A percentile compares a stretch with the other conserved stretches of the same genome.
Conservation (phyloP, 1,284 basidiomycete genomes). For the Acaromyces ingoldii region DNA sequence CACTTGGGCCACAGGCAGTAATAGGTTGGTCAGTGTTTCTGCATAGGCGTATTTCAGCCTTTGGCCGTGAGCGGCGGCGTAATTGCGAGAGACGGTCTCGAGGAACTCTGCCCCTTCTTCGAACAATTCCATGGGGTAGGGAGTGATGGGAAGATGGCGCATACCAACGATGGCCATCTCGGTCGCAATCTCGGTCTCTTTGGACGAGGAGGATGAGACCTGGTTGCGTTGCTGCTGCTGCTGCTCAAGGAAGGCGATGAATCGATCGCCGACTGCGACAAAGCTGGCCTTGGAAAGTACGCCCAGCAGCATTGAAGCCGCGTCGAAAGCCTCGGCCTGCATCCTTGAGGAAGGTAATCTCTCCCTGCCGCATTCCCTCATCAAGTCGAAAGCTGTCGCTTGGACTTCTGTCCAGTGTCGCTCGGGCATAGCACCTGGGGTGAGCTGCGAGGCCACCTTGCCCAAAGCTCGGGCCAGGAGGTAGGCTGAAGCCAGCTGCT, state of each 20-base stretch:
- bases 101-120: constrained; percentile 91
- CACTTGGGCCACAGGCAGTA: constrained; percentile 86
- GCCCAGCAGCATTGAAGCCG: constrained; percentile 38
- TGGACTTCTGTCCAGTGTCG: constrained; percentile 26
- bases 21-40: constrained; percentile 69
- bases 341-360: constrained; percentile 21
- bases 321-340: constrained; percentile 38
- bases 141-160: constrained; percentile 42
- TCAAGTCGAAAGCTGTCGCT: constrained; percentile 34
- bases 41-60: constrained; percentile 80
- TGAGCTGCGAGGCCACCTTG: constrained; percentile 21
- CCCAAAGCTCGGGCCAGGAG: constrained; percentile 23
- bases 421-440: constrained; percentile 18
- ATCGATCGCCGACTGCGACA: constrained; percentile 41
- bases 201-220: constrained; percentile 27
- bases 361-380: constrained; percentile 37
- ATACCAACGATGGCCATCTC: constrained; percentile 42
- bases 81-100: constrained; percentile 73
- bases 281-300: constrained; percentile 38
- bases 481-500: constrained; percentile 28
- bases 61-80: constrained; percentile 76
- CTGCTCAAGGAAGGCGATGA: constrained; percentile 40
- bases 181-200: constrained; percentile 36
- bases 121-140: constrained; percentile 87
- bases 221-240: constrained; percentile 15